Base-by-base conservation (phyloP, 148 eudicot species). In the Fagopyrum esculentum region DNA sequence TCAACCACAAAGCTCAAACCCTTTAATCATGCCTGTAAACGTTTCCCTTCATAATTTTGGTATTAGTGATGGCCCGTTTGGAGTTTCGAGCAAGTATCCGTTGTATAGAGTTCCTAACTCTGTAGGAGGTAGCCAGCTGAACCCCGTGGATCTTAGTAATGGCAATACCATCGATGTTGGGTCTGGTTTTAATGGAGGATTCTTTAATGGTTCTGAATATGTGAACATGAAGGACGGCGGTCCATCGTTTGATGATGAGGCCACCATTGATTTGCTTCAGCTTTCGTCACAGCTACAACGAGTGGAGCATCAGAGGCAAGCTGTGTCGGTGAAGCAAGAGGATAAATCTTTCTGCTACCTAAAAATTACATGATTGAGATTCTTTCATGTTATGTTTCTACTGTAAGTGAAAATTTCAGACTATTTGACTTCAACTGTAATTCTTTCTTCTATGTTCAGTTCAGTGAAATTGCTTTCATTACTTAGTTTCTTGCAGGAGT, bases 211-310 rank as follows among this genome's bases (percentile, higher is more conserved):
- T 10, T 83, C 95, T 45, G 84, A 76, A 50, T 84, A 68, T 75
- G 29, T 79, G 71, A 77, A 75, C 54, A 6, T 54, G 43, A 73
- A 81, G 75, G 79, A 78, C 15, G 79, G 77, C 15, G 71, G 29
- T 15, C 72, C 75, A 73, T 74, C 83, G 22, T 76, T 73, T 63
- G 80, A 80, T 30, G 69, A 81, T 49, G 87, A 83, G 40, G 51
- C 84, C 71, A 87, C 90, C 40, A 80, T 87, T 55, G 80, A 85
- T 85, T 73, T 90, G 87, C 89, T 87, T 59, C 90, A 88, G 74
- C 82, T 90, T 75, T 90, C 96, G 12, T 81, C 89, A 6, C 96
- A 90, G 82, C 88, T 90, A 48, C 86, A 87, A 73, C 82, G 82
- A 35, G 87, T 90, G 76, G 90, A 90, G 81, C 84, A 80, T 74